Conservation (phyloP, 1,284 basidiomycete species). For the Athelia psychrophila region DNA sequence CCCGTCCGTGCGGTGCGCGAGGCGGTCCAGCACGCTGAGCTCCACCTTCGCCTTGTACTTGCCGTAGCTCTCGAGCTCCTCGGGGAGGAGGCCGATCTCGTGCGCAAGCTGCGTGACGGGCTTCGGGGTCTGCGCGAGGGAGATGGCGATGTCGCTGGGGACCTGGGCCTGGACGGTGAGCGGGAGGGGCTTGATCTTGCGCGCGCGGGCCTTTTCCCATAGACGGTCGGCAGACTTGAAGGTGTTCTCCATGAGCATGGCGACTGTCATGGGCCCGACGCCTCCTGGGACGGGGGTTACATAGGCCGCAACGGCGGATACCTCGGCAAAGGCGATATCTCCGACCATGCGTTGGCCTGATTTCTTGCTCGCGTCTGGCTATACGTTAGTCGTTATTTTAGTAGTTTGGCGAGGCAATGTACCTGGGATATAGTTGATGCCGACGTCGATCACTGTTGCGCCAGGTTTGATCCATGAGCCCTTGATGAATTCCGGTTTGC, state of each 20-base stretch:
- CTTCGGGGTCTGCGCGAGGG: conserved; percentile 94
- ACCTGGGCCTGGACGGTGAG: conserved; percentile 83
- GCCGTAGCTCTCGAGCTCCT: conserved; percentile 94
- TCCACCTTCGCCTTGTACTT: conserved; percentile 98
- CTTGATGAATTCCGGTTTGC: conserved; percentile 87
- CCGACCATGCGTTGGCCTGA: conserved; percentile 95
- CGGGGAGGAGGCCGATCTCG: conserved; percentile 86
- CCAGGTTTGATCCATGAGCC: conserved; percentile 97
- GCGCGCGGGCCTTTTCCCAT: conserved; percentile 65
- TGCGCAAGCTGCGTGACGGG: conserved; percentile 80
- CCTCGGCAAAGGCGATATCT: conserved; percentile 88
- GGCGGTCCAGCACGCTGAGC: conserved; percentile 82
- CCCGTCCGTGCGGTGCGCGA: conserved; percentile 86
- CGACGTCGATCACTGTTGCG: conserved; percentile 93
- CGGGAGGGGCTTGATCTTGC: conserved; percentile 77
- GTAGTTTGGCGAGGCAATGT: conserved; percentile 13
- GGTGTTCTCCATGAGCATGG: conserved; percentile 97
- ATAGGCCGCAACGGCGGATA: conserved; percentile 74
- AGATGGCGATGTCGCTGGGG: conserved; percentile 95
- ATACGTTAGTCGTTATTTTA: not conserved
- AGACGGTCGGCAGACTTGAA: conserved; percentile 81
- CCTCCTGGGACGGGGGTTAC: conserved; percentile 99
- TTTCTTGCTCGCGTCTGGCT: conserved; percentile 84
- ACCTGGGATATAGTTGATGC: conserved; percentile 96
- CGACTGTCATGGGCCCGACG: conserved; percentile 99